Evolutionary conservation across 2,329 filamentous ascomycete species (phyloP), one percentile per base, ranked within the genome.

Genomic region (Aureobasidium sp.): DNA sequence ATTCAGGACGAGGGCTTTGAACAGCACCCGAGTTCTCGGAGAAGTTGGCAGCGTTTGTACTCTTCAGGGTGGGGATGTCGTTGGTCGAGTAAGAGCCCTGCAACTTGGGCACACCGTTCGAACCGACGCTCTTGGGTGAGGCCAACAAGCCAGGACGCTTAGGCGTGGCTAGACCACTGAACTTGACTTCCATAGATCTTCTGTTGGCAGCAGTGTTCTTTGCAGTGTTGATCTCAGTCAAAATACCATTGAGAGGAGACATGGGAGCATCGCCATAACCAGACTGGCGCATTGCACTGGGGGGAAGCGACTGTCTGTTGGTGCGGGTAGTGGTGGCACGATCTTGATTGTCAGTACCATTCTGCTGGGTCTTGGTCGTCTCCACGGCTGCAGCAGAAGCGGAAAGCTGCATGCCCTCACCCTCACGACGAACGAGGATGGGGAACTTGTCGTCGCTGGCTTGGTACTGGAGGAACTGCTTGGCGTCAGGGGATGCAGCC

Each of bases 71-170:
- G 5, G 91, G 89, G 22, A 97, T 82, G 70, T 97, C 92, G 74
- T 89, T 94, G 60, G 90, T 86, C 11, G 94, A 97, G 77, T 90
- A 97, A 0, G 93, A 97, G 48, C 89, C 87, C 75, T 92, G 89
- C 63, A 96, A 76, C 78, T 90, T 91, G 34, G 87, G 84, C 59
- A 84, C 84, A 29, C 84, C 80, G 73, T 88, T 82, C 64, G 70
- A 71, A 71, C 69, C 79, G 77, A 70, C 81, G 67, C 72, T 84
- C 84, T 66, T 87, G 75, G 59, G 86, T 86, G 76, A 87, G 80
- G 66, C 83, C 80, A 76, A 70, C 53, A 76, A 74, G 62, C 74
- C 75, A 14, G 78, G 74, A 58, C 77, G 77, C 72, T 79, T 78
- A 53, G 73, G 71, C 55, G 78, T 76, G 67, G 70, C 67, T 14